Percentiles rank a stretch among this genome's conserved stretches.
Evolutionary conservation across 306 rosid species (phyloP).

Genomic region (Cucumis melo): DNA sequence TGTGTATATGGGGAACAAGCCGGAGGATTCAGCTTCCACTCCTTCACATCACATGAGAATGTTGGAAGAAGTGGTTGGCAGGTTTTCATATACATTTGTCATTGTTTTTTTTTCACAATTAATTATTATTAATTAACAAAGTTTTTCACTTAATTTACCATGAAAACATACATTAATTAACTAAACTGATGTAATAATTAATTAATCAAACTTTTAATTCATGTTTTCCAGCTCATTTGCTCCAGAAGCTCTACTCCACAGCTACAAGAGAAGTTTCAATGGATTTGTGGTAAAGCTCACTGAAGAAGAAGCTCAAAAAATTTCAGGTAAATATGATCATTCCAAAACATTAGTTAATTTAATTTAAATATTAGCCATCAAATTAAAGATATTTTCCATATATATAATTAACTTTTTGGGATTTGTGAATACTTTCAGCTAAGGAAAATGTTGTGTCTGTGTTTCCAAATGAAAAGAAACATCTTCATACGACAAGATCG

Average conservation of each 20-base stretch:
- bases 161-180: neutral
- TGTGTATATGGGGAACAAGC: constrained; percentile 29
- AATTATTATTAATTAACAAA: neutral
- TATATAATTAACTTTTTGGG: neutral
- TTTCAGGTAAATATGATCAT: constrained; percentile 6
- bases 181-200: too few relatives aligned
- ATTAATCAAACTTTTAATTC: neutral
- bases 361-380: neutral
- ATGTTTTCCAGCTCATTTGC: neutral
- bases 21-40: constrained; percentile 2
- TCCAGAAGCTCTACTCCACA: constrained; percentile 18
- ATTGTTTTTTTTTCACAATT: neutral
- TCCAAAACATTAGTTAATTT: too few relatives aligned
- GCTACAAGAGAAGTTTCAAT: constrained; percentile 25
- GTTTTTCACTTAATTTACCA: neutral
- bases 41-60: constrained; percentile 14
- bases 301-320: constrained; percentile 15
- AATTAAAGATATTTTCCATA: neutral
- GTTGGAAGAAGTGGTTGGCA: constrained; percentile 18
- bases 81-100: constrained; percentile 1
- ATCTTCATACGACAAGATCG: constrained; percentile 39
- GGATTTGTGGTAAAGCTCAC: constrained; percentile 25
- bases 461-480: constrained; percentile 17
- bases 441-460: constrained; percentile 43
- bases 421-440: neutral